These are phyloP conservation scores for Solanum verrucosum DNA, from an alignment of 257 asterid genomes.

Conservation along the genomic window DNA sequence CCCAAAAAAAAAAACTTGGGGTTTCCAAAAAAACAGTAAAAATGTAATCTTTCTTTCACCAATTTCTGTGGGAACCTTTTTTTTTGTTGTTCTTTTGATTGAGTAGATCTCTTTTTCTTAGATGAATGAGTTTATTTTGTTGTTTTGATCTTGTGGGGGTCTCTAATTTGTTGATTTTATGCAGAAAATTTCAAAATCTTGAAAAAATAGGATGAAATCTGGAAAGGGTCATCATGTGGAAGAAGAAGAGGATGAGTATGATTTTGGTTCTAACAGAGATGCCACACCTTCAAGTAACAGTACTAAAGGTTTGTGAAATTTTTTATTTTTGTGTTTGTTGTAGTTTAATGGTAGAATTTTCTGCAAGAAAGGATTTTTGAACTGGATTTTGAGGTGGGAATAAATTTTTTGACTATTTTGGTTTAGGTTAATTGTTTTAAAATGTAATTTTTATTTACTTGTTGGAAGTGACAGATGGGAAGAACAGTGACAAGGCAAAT, in stretches of 20 bases:
- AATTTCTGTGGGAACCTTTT: background rate
- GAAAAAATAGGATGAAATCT: slow-evolving; percentile 40
- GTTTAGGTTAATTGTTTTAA: background rate
- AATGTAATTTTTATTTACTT: background rate
- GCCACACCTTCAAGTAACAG: slow-evolving; percentile 45
- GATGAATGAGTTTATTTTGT: background rate
- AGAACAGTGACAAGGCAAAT: slow-evolving; percentile 28
- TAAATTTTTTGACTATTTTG: background rate
- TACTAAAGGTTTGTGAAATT: slow-evolving; percentile 32
- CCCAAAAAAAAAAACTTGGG: background rate
- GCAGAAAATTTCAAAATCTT: slow-evolving; percentile 22
- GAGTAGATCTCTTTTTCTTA: slow-evolving; percentile 25
- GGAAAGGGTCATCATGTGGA: slow-evolving; percentile 67
- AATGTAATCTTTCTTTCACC: background rate
- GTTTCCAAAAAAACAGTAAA: slow-evolving; percentile 10
- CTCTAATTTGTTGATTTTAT: slow-evolving; percentile 15
- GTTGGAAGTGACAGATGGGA: slow-evolving; percentile 16
- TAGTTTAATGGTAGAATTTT: background rate
- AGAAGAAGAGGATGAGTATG: slow-evolving; percentile 72
- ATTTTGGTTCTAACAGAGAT: slow-evolving; percentile 47
- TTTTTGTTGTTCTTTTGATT: background rate
- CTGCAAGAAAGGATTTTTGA: background rate
- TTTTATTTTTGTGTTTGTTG: background rate
- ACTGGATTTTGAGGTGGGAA: background rate
- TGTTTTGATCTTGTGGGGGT: slow-evolving; percentile 16